These are phyloP conservation scores for Plenodomus biglobosus DNA, from an alignment of 2,329 filamentous ascomycete species.

Conservation along the genomic window DNA sequence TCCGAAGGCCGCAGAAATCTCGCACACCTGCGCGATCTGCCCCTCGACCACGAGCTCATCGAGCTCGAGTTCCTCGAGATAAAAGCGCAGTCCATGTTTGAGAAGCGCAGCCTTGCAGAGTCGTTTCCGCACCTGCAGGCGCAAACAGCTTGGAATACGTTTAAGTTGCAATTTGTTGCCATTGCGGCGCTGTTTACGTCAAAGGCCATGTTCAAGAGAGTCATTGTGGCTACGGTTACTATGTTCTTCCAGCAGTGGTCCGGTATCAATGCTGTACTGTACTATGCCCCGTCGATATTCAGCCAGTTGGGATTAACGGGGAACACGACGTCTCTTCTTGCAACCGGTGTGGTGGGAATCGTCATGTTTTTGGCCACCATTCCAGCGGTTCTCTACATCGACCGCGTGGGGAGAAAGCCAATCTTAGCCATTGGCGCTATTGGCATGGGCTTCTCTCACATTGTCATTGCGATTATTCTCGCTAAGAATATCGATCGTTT, in stretches of 20 bases:
- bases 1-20: conserved; percentile 66
- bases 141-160: conserved; percentile 60
- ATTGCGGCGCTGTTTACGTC: conserved; percentile 66
- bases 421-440: conserved; percentile 65
- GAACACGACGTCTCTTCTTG: conserved; percentile 60
- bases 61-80: conserved; percentile 81
- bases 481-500: conserved; percentile 64
- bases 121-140: conserved; percentile 67
- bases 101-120: conserved; percentile 67
- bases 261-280: conserved; percentile 51
- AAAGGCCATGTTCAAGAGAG: conserved; percentile 66
- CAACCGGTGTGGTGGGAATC: conserved; percentile 71
- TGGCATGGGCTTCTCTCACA: conserved; percentile 70
- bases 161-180: conserved; percentile 63
- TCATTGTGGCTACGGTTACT: conserved; percentile 59
- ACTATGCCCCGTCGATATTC: conserved; percentile 57
- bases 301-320: conserved; percentile 49
- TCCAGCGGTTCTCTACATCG: conserved; percentile 66
- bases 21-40: conserved; percentile 63
- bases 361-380: conserved; percentile 69
- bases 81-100: conserved; percentile 75
- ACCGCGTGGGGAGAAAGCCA: conserved; percentile 65
- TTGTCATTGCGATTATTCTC: conserved; percentile 71
- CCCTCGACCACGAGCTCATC: conserved; percentile 66
- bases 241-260: conserved; percentile 58